These are phyloP conservation scores for Phyllosticta citriasiana DNA, from an alignment of 2,329 filamentous ascomycete species.

Conservation along the genomic window DNA sequence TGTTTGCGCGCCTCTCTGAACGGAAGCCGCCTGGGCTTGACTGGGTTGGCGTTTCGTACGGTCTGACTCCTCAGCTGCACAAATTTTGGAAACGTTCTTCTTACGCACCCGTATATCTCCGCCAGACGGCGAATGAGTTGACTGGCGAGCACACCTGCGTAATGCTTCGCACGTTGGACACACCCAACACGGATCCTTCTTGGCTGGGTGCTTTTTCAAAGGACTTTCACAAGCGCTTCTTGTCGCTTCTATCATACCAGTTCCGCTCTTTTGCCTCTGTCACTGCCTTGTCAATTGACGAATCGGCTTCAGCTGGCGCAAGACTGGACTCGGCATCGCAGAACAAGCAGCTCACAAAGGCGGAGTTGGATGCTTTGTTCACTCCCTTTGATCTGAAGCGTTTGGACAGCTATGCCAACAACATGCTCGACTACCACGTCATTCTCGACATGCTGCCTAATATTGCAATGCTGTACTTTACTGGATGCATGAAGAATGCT, in stretches of 20 bases:
- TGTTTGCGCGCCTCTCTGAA: conserved; percentile 83
- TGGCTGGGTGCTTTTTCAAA: conserved; percentile 88
- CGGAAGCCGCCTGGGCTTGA: conserved; percentile 71
- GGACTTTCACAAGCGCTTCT: conserved; percentile 92
- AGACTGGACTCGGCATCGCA: conserved; percentile 51
- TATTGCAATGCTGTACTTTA: conserved; percentile 78
- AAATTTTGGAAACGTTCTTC: conserved; percentile 91
- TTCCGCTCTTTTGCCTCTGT: conserved; percentile 74
- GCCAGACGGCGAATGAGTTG: conserved; percentile 90
- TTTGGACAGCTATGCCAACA: conserved; percentile 89
- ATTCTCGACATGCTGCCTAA: conserved; percentile 85
- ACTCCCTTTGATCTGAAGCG: conserved; percentile 93
- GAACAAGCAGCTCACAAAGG: conserved; percentile 53
- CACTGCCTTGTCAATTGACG: conserved; percentile 76
- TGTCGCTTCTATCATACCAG: conserved; percentile 81
- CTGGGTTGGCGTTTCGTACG: conserved; percentile 93
- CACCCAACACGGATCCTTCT: conserved; percentile 41
- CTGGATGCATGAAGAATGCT: conserved; percentile 55
- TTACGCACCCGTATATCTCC: conserved; percentile 84
- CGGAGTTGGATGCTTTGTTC: conserved; percentile 65
- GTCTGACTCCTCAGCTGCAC: conserved; percentile 75
- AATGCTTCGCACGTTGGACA: conserved; percentile 73
- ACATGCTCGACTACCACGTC: conserved; percentile 95
- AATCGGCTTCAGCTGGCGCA: conserved; percentile 67
- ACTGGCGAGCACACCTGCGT: conserved; percentile 97